Conservation (phyloP, 2,329 filamentous ascomycete genomes). For the Thelonectria discophora region DNA sequence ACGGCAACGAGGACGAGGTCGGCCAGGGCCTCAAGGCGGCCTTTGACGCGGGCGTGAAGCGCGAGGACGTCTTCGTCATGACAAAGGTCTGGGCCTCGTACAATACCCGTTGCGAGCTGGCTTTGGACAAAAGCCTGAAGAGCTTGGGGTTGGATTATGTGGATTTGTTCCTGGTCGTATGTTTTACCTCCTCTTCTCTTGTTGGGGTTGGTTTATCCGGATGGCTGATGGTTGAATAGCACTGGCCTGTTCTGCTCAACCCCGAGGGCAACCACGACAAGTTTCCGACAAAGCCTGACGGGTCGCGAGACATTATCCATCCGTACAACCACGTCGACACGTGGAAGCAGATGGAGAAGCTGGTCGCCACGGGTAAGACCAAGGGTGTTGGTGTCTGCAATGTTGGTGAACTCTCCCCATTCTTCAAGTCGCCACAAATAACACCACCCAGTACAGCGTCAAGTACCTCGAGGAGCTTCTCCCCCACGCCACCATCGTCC, state of each 20-base stretch:
- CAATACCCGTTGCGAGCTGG: constrained; percentile 73
- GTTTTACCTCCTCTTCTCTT: constrained; percentile 28
- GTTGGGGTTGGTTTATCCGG: too few species aligned
- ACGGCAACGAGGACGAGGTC: constrained; percentile 85
- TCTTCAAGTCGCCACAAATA: constrained; percentile 8
- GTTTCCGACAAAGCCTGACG: constrained; percentile 79
- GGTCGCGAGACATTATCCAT: constrained; percentile 75
- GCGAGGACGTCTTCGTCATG: constrained; percentile 83
- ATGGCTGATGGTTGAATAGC: constrained; percentile 48
- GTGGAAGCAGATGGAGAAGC: constrained; percentile 79
- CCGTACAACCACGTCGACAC: constrained; percentile 77
- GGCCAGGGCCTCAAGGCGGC: constrained; percentile 80
- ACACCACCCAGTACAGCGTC: constrained; percentile 57
- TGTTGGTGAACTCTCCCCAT: constrained; percentile 43
- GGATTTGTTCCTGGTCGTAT: constrained; percentile 76
- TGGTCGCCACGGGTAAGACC: constrained; percentile 67
- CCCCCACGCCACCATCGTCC: constrained; percentile 60
- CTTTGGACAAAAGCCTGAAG: constrained; percentile 76
- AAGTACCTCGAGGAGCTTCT: constrained; percentile 65
- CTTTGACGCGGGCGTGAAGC: constrained; percentile 74
- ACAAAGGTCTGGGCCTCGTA: constrained; percentile 89
- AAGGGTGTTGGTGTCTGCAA: constrained; percentile 65
- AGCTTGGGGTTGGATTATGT: constrained; percentile 81
- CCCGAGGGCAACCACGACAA: constrained; percentile 77
- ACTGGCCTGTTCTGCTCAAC: constrained; percentile 87